Evolutionary conservation across 2,329 filamentous ascomycete genomes (phyloP).

Genomic region (Beauveria asiatica): DNA sequence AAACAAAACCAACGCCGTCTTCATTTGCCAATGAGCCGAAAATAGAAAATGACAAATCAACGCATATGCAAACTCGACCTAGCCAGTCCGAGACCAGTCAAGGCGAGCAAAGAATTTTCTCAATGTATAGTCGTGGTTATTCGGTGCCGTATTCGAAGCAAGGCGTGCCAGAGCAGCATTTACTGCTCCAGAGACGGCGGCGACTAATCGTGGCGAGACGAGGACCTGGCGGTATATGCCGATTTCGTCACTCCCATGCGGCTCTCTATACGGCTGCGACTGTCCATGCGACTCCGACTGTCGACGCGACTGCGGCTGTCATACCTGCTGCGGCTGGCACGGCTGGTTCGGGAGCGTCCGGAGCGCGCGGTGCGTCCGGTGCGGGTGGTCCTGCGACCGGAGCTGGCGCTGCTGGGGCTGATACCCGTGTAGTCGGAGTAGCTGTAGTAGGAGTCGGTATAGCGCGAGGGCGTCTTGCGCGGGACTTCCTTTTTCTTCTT

Average conservation of each 20-base stretch:
- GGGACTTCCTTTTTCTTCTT: slow-evolving; percentile 34
- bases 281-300: neutral
- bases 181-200: neutral
- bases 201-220: slow-evolving; percentile 8
- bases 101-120: neutral
- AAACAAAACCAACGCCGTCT: neutral
- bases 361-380: slow-evolving; percentile 13
- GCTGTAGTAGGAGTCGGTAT: slow-evolving; percentile 46
- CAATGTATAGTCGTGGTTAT: neutral
- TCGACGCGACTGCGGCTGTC: slow-evolving; percentile 8
- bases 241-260: slow-evolving; percentile 16
- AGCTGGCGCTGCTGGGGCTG: slow-evolving; percentile 41
- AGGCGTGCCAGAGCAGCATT: too few relatives aligned
- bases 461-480: slow-evolving; percentile 33
- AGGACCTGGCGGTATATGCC: slow-evolving; percentile 22
- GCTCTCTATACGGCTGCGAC: neutral
- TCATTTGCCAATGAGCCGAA: neutral
- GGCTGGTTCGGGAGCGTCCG: slow-evolving; percentile 18
- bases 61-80: neutral
- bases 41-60: neutral
- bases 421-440: slow-evolving; percentile 36
- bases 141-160: neutral
- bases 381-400: slow-evolving; percentile 33
- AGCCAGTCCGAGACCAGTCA: neutral
- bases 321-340: slow-evolving; percentile 13